Conservation (phyloP, 2,329 filamentous ascomycete genomes). For the Penicillium sp. region DNA sequence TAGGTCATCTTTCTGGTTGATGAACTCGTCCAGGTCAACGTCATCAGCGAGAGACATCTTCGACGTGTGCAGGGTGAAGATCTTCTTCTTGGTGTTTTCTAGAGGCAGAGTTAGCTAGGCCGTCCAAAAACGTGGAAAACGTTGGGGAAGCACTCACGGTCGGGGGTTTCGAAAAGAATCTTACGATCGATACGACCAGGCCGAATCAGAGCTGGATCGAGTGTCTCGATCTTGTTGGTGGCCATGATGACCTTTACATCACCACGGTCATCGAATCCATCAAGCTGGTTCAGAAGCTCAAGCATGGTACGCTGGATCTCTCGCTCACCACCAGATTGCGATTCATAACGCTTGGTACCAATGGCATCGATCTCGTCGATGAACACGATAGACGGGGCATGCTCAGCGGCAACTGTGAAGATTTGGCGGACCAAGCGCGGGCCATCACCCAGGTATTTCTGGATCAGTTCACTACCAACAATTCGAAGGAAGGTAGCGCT, state of each 20-base stretch:
- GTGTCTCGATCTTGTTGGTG: slow-evolving; percentile 98
- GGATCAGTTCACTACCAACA: slow-evolving; percentile 93
- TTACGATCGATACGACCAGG: slow-evolving; percentile 98
- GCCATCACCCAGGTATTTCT: slow-evolving; percentile 97
- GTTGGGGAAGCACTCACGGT: slow-evolving; percentile 50
- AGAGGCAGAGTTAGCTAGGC: slow-evolving; percentile 20
- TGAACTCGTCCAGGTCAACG: slow-evolving; percentile 98
- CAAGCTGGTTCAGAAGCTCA: slow-evolving; percentile 94
- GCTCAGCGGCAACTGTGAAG: slow-evolving; percentile 84
- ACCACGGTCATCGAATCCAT: slow-evolving; percentile 96
- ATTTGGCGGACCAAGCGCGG: slow-evolving; percentile 92
- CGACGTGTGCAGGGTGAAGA: slow-evolving; percentile 94
- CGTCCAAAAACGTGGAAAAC: background rate
- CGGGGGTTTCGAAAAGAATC: slow-evolving; percentile 74
- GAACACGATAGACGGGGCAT: slow-evolving; percentile 95
- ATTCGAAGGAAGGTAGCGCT: slow-evolving; percentile 97
- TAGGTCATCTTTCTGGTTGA: slow-evolving; percentile 95
- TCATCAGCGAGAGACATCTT: slow-evolving; percentile 98
- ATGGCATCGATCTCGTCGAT: slow-evolving; percentile 99
- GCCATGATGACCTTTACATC: slow-evolving; percentile 99
- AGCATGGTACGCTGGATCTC: slow-evolving; percentile 99
- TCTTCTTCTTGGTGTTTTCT: slow-evolving; percentile 93
- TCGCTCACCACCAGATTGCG: slow-evolving; percentile 90
- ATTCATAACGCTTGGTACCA: slow-evolving; percentile 97
- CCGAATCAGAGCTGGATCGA: slow-evolving; percentile 92